Evolutionary conservation across 2,329 filamentous ascomycete species (phyloP).

Genomic region (Helotiales sp.): DNA sequence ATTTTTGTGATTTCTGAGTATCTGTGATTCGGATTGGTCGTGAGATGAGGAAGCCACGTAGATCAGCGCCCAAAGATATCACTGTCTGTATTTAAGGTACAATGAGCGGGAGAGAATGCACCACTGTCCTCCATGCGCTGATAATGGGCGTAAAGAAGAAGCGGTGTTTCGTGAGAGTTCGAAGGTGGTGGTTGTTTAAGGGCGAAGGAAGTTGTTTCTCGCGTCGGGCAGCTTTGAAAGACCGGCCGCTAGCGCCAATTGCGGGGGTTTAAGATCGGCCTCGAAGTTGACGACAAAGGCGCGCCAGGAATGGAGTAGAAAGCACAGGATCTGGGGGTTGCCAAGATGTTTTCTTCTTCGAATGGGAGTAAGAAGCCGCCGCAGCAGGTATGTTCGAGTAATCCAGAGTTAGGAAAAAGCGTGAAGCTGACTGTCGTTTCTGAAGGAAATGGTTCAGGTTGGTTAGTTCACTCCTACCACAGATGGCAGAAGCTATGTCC

Average conservation of each 20-base stretch:
- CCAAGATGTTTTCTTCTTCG: constrained; percentile 63
- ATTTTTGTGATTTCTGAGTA: background rate
- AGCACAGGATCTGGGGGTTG: constrained; percentile 11
- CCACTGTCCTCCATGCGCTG: background rate
- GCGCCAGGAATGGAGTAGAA: constrained; percentile 16
- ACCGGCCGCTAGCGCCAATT: background rate
- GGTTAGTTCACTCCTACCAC: constrained; percentile 63
- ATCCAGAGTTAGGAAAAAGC: constrained; percentile 12
- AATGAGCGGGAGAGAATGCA: background rate
- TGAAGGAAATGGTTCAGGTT: constrained; percentile 99
- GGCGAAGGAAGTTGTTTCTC: background rate
- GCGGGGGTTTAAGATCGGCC: background rate
- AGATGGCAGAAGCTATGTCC: background rate
- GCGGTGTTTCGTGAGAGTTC: background rate
- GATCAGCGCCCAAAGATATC: background rate
- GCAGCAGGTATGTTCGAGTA: constrained; percentile 63
- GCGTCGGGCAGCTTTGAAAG: background rate
- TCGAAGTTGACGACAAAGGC: background rate
- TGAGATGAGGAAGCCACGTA: background rate
- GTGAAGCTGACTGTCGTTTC: constrained; percentile 28
- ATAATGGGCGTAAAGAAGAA: background rate
- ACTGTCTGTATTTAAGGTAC: background rate
- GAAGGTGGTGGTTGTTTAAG: background rate
- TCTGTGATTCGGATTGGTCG: background rate
- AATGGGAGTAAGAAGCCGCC: constrained; percentile 67